Evolutionary conservation across 148 eudicot genomes (phyloP).

Genomic region (Diospyros kaki): DNA sequence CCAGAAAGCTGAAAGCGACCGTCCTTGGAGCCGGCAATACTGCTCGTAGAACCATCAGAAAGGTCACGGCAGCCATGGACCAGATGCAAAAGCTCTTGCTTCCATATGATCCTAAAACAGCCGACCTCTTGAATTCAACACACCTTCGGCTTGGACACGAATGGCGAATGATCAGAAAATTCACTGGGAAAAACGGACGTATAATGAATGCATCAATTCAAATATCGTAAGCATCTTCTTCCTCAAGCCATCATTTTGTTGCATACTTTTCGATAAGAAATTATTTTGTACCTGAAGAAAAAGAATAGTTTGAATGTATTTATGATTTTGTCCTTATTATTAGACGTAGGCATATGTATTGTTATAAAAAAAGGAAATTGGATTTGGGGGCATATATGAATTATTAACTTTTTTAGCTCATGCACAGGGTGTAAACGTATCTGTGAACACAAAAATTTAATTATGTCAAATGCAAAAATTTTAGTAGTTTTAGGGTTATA

Average conservation of each 20-base stretch:
- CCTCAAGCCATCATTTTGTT: neutral
- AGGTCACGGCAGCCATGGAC: constrained; percentile 35
- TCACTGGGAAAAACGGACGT: constrained; percentile 31
- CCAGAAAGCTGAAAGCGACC: constrained; percentile 39
- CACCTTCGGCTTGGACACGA: constrained; percentile 40
- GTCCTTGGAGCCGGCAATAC: constrained; percentile 46
- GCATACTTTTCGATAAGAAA: neutral
- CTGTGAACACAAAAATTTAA: no score
- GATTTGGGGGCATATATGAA: no score
- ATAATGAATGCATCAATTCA: constrained; percentile 39
- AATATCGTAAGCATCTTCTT: constrained; percentile 34
- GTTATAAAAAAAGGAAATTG: no score
- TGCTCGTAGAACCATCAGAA: constrained; percentile 40
- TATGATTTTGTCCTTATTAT: neutral
- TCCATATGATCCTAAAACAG: constrained; percentile 49
- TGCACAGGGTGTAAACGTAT: no score
- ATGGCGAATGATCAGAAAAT: constrained; percentile 35
- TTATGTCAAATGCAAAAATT: no score
- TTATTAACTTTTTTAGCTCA: no score
- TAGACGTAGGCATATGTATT: no score
- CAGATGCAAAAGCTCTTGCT: constrained; percentile 37
- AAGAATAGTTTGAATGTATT: no score
- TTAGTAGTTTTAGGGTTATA: no score
- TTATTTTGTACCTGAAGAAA: neutral
- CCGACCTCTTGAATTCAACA: constrained; percentile 37